Evolutionary conservation across 2,329 filamentous ascomycete genomes (phyloP).

Genomic region (Pestalotiopsis sp.): DNA sequence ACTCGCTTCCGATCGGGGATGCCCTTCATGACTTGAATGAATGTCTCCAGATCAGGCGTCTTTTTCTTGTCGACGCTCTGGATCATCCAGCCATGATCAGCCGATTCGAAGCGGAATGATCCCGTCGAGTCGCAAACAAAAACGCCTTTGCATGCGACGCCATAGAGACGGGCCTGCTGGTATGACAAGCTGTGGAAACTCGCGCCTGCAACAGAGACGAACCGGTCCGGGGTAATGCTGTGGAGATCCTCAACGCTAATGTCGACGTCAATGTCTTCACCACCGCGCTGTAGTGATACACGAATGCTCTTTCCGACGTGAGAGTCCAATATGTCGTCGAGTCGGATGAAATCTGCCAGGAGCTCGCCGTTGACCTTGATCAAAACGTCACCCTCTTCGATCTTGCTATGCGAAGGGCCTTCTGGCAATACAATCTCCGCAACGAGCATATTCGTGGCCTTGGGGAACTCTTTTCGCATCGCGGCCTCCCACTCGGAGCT

Average conservation of each 20-base stretch:
- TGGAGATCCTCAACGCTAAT: conserved; percentile 88
- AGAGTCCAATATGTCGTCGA: conserved; percentile 91
- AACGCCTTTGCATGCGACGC: conserved; percentile 87
- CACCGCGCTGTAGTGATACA: conserved; percentile 84
- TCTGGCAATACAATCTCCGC: conserved; percentile 93
- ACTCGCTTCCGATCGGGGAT: conserved; percentile 85
- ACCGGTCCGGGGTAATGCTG: conserved; percentile 92
- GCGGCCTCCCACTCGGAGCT: conserved; percentile 84
- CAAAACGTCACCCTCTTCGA: conserved; percentile 93
- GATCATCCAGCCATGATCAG: conserved; percentile 90
- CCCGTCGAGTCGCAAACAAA: conserved; percentile 94
- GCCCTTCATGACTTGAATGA: conserved; percentile 85
- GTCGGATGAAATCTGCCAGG: conserved; percentile 86
- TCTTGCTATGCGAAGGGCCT: conserved; percentile 82
- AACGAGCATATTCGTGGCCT: conserved; percentile 95
- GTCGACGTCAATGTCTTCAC: conserved; percentile 83
- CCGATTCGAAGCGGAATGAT: conserved; percentile 91
- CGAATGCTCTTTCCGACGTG: conserved; percentile 79
- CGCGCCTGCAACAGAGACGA: conserved; percentile 89
- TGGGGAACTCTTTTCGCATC: conserved; percentile 81
- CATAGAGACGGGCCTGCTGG: conserved; percentile 94
- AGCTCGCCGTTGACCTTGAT: conserved; percentile 93
- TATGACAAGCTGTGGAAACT: conserved; percentile 97
- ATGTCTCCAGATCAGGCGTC: conserved; percentile 83
- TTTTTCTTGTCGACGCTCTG: conserved; percentile 91